Conservation (phyloP, 2,329 filamentous ascomycete species). For the Lizonia empirigonia region DNA sequence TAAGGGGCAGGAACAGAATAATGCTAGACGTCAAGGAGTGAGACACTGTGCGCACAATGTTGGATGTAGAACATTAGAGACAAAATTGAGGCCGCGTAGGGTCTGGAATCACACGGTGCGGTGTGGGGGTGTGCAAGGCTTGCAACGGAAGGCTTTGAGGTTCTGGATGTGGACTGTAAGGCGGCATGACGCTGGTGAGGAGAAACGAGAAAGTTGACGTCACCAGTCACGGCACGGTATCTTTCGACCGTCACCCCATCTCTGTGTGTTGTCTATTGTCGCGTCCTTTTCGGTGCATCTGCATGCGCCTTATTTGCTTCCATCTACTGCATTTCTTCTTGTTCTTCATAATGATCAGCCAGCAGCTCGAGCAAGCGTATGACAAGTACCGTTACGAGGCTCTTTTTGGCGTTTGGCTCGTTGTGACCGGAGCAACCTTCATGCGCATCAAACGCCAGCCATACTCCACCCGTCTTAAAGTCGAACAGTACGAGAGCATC, state of each 20-base stretch:
- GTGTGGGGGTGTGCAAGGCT: background rate
- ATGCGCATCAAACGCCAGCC: conserved; percentile 43
- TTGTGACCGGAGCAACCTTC: conserved; percentile 42
- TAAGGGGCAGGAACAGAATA: too few species aligned
- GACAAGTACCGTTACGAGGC: conserved; percentile 41
- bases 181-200: conserved; percentile 10
- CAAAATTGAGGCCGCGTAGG: too few species aligned
- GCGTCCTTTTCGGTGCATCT: background rate
- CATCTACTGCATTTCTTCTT: background rate
- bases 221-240: conserved; percentile 5
- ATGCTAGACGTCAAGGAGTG: too few species aligned
- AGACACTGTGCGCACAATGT: too few species aligned
- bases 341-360: conserved; percentile 21
- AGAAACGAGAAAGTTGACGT: conserved; percentile 6
- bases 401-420: conserved; percentile 35
- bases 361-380: conserved; percentile 20
- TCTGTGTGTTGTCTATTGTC: background rate
- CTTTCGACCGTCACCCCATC: conserved; percentile 14
- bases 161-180: conserved; percentile 3
- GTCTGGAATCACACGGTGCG: background rate
- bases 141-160: background rate
- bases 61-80: too few species aligned
- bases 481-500: conserved; percentile 47
- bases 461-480: conserved; percentile 41
- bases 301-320: background rate